These are phyloP conservation scores for Perkinsus olseni DNA, from an alignment of 169 alveolate species.

Conservation along the genomic window DNA sequence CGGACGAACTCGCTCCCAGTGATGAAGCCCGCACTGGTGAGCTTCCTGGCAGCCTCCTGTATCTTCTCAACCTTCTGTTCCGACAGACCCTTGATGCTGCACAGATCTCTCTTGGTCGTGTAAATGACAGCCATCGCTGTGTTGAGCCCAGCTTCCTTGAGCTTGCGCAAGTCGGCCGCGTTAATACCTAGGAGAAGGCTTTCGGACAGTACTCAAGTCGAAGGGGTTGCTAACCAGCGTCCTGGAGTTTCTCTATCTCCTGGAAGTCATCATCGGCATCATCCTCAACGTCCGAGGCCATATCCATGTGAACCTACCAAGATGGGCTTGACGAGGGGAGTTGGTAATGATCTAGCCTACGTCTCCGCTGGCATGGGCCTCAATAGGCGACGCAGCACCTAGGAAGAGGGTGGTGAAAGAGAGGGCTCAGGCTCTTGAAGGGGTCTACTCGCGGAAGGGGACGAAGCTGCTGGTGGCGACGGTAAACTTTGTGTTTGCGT, in stretches of 20 bases:
- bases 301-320: not conserved
- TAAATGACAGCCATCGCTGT: constrained; percentile 37
- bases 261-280: not conserved
- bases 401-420: not conserved
- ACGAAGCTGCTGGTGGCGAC: not conserved
- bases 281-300: not conserved
- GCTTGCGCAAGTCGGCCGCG: constrained; percentile 39
- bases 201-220: not conserved
- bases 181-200: not conserved
- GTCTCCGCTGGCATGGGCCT: not conserved
- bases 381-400: not conserved
- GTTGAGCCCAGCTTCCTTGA: constrained; percentile 35
- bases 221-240: not conserved
- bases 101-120: constrained; percentile 25
- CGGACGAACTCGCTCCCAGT: constrained; percentile 29
- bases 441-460: not conserved
- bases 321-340: not conserved
- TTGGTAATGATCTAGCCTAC: not conserved
- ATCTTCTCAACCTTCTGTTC: constrained; percentile 92
- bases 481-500: not conserved
- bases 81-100: constrained; percentile 86
- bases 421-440: not conserved
- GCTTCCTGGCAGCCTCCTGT: constrained; percentile 76
- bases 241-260: not conserved
- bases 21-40: constrained; percentile 30